A percentile compares a stretch with the other conserved stretches of the same genome.
Evolutionary conservation across 768 basidiomycete species (phyloP).

Genomic region (Panaeolus papilionaceus): DNA sequence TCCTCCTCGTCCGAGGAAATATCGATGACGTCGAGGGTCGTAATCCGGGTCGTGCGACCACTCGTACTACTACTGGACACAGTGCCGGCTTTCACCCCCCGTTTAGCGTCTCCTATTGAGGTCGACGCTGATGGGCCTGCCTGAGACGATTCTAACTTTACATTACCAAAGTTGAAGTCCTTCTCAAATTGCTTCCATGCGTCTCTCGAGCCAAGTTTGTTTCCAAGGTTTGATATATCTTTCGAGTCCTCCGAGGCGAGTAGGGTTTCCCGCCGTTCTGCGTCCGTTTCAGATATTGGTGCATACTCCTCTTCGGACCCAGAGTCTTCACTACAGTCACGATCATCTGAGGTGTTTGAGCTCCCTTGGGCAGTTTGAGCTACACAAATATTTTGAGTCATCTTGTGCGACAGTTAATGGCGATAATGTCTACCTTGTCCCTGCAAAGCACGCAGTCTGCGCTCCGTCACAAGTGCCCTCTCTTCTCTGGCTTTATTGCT

Average conservation of each 20-base stretch:
- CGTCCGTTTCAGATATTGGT: conserved; percentile 46
- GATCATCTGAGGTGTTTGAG: conserved; percentile 16
- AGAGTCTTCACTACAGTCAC: conserved; percentile 27
- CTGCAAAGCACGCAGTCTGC: conserved; percentile 56
- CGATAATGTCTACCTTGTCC: conserved; percentile 32
- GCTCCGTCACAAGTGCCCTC: conserved; percentile 77
- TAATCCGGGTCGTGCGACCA: not conserved
- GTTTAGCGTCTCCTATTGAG: not conserved
- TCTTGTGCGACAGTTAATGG: not conserved
- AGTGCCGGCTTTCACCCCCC: not conserved
- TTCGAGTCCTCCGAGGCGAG: conserved; percentile 48
- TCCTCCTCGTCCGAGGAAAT: conserved; percentile 31
- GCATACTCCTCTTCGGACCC: conserved; percentile 45
- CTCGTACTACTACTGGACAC: not conserved
- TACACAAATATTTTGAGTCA: not conserved
- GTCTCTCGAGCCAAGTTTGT: conserved; percentile 42
- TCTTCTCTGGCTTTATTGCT: conserved; percentile 85
- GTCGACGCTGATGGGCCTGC: conserved; percentile 4
- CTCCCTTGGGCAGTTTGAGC: conserved; percentile 15
- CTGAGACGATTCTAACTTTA: conserved; percentile 23
- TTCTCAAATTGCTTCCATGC: conserved; percentile 52
- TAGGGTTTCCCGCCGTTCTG: conserved; percentile 57
- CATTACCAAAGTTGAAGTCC: conserved; percentile 51
- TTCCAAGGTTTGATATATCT: conserved; percentile 40
- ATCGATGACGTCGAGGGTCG: conserved; percentile 23